Conservation (phyloP, 805 yeast species). For the Maudiozyma serrabonitensis region DNA sequence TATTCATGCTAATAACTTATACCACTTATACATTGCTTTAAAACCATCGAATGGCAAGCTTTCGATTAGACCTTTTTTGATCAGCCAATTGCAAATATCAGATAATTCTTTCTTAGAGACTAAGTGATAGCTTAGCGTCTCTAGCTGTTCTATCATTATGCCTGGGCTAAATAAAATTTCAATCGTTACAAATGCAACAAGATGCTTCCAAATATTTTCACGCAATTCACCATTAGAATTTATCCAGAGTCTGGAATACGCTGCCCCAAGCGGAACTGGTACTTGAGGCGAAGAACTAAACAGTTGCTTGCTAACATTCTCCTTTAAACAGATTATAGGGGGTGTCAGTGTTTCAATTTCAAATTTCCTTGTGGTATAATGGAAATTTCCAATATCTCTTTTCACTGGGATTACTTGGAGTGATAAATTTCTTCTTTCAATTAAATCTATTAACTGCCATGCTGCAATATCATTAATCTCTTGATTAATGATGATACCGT, state of each 20-base stretch:
- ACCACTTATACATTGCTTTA: conserved; percentile 19
- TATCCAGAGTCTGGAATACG: conserved; percentile 67
- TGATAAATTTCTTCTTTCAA: conserved; percentile 35
- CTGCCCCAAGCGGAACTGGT: conserved; percentile 48
- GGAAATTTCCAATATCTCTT: conserved; percentile 39
- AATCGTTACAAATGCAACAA: conserved; percentile 39
- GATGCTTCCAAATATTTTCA: conserved; percentile 46
- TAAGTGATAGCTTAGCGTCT: conserved; percentile 17
- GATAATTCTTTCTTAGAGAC: conserved; percentile 33
- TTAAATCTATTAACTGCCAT: conserved; percentile 47
- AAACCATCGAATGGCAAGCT: conserved; percentile 15
- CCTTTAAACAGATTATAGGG: conserved; percentile 41
- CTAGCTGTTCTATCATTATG: conserved; percentile 24
- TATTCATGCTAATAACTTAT: conserved; percentile 8
- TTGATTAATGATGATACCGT: conserved; percentile 48
- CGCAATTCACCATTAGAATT: conserved; percentile 55
- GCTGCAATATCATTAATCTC: conserved; percentile 52
- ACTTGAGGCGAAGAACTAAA: conserved; percentile 6
- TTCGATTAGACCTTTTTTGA: conserved; percentile 21
- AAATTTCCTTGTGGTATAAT: conserved; percentile 68
- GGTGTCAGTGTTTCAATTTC: conserved; percentile 54
- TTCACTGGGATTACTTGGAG: conserved; percentile 48
- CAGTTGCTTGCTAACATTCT: conserved; percentile 2
- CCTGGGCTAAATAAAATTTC: conserved; percentile 50
- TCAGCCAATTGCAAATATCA: conserved; percentile 38